Base-by-base conservation (phyloP, 768 basidiomycete genomes). In the Pholiota microspora region DNA sequence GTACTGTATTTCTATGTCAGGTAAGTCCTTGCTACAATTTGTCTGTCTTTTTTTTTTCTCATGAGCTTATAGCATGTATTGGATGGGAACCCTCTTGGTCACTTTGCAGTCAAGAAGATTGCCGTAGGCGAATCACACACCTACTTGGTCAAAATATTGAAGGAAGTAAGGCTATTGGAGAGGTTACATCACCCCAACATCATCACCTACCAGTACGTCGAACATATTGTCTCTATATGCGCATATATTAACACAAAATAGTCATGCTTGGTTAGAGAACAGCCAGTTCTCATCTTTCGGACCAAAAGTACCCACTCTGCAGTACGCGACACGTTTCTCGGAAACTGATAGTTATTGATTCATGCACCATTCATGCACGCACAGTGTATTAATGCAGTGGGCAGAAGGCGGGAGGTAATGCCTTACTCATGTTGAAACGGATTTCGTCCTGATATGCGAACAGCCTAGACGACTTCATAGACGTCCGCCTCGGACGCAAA, bases 31-130 rank as follows among this genome's bases (percentile, higher is more conserved):
- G 24, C n/a, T n/a, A n/a, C 21, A 35, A 12, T 40, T 28, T 47
- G 21, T 28, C 31, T 16, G 5, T 9, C 27, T 32, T 40, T 25
- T 31, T 7, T 32, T 10, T 9, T 54, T 36, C 38, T 51, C 13
- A 65, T 24, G 15, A 51, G 12, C 23, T 44, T 29, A 13, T 55
- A 94, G 84, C 94, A 96, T 69, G 79, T 94, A 18, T 73, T 98
- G 31, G 91, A 97, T 53, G 92, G 89, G 7, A 95, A 94, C 63
- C 76, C 84, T 13, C 79, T 98, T 82, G 90, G 90, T 25, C 87
- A 86, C 60, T 97, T 95, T 67, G 95, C 95, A 0, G 90, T 97
- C 45, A 98, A 98, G 74, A 98, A 97, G 69, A 93, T 98, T 18
- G 94, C 96, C 0, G 90, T 98, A 0, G 94, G 94, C 45, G 84